phyloP scores from a whole-genome alignment of 2,329 filamentous ascomycete genomes.

The Penicillium vulpinum region DNA sequence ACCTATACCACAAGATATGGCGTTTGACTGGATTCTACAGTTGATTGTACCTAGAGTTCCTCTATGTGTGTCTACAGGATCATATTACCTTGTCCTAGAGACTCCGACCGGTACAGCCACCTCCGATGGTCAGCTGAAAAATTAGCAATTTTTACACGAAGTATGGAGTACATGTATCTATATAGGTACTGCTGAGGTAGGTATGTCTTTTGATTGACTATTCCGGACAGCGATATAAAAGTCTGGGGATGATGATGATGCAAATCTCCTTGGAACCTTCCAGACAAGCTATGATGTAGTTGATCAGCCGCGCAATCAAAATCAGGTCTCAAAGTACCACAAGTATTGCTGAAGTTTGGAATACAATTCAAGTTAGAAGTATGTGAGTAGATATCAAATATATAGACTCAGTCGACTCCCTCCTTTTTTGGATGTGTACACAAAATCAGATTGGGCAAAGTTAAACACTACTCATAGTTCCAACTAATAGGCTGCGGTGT shows the following conservation, averaged over 20 bases:
- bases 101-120: neutral
- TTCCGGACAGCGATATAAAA: neutral
- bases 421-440: too few relatives aligned
- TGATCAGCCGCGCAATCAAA: neutral
- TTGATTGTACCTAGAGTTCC: neutral
- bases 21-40: neutral
- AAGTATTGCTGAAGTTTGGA: neutral
- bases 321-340: neutral
- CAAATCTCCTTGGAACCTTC: conserved; percentile 4
- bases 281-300: conserved; percentile 9
- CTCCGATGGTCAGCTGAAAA: neutral
- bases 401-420: too few relatives aligned
- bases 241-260: neutral
- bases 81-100: neutral
- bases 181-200: neutral
- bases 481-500: neutral
- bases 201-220: neutral
- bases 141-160: neutral
- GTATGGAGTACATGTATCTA: too few relatives aligned
- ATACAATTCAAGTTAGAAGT: neutral
- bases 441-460: too few relatives aligned
- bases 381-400: too few relatives aligned
- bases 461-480: too few relatives aligned
- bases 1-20: neutral
- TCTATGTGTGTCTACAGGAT: neutral